Percentiles rank a stretch among this genome's conserved stretches.
Conservation (phyloP, 2,329 filamentous ascomycete genomes). For the Dryadomyces sulphureus region DNA sequence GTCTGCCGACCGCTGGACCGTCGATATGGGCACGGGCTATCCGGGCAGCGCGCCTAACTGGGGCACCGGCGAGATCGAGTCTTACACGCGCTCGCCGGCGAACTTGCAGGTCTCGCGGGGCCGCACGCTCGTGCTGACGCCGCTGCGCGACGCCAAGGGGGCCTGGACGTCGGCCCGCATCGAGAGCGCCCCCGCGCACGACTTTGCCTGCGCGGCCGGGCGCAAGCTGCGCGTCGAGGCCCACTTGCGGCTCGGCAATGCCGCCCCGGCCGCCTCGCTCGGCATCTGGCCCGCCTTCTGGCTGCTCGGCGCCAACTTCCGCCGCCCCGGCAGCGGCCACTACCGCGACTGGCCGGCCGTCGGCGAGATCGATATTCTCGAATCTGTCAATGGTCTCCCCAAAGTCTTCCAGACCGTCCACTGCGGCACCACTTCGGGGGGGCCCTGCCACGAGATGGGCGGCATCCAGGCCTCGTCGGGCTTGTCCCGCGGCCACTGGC, state of each 20-base stretch:
- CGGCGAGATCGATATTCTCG: constrained; percentile 31
- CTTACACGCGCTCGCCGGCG: constrained; percentile 22
- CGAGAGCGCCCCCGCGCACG: constrained; percentile 20
- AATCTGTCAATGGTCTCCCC: constrained; percentile 23
- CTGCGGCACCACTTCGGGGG: constrained; percentile 24
- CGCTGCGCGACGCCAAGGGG: constrained; percentile 12
- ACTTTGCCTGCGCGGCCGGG: constrained; percentile 20
- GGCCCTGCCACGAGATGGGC: constrained; percentile 25
- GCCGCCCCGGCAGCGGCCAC: constrained; percentile 16
- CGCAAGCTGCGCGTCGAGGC: constrained; percentile 24
- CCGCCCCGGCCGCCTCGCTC: constrained; percentile 10
- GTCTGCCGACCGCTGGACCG: constrained; percentile 25
- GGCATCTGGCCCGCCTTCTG: constrained; percentile 34
- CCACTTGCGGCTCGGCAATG: constrained; percentile 21
- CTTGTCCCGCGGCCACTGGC: constrained; percentile 19
- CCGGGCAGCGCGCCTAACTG: constrained; percentile 28
- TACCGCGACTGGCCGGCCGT: constrained; percentile 25
- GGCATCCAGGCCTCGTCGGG: constrained; percentile 16
- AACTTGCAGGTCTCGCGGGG: constrained; percentile 6
- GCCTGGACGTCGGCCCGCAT: constrained; percentile 30
- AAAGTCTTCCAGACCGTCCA: constrained; percentile 24
- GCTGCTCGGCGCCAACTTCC: constrained; percentile 24
- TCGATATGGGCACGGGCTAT: constrained; percentile 29
- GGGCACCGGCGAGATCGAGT: constrained; percentile 33
- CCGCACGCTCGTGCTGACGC: constrained; percentile 22